Evolutionary conservation across 345 rosid species (phyloP), one percentile per base, ranked within the genome.

Genomic region (Boechera stricta): DNA sequence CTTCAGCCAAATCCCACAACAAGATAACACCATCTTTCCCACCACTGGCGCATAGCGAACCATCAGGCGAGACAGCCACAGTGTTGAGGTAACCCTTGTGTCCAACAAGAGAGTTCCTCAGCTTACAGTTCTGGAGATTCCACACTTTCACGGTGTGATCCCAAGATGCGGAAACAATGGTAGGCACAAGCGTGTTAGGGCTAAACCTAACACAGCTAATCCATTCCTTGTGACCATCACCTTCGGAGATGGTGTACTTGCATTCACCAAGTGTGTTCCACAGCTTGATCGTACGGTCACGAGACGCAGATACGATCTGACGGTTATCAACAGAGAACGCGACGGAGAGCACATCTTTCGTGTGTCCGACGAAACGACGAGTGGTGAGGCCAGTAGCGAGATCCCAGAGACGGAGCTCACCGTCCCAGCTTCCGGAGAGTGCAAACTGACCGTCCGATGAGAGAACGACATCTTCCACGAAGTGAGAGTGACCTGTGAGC

Each of bases 401-500:
- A 45, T 94, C 98, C 98, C 98, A 94, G 13, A 94, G 97, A 51
- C 98, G 97, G 41, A 94, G 97, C 92, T 94, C 98, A 28, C 97
- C 90, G 71, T 94, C 98, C 98, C 98, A 94, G 38, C 94, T 85
- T 28, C 98, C 96, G 26, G 98, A 90, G 69, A 94, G 96, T 10
- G 98, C 98, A 71, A 91, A 94, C 85, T 91, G 97, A 11, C 97
- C 90, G 54, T 94, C 98, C 10, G 94, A 94, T 4, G 99, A 95
- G 49, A 95, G 94, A 10, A 92, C 99, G 1, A 92, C 99, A 38
- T 95, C 99, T 82, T 95, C 84, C 0, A 92, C 97, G 57, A 91
- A 95, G 74, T 91, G 97, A 8, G 98, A 93, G 81, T 96, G 99
- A 7, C 99, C 99, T 1, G 97, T 93, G 51, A 96, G 90, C 58